These are phyloP conservation scores for Candolleomyces eurysporus DNA, from an alignment of 768 basidiomycete genomes.

Conservation along the genomic window DNA sequence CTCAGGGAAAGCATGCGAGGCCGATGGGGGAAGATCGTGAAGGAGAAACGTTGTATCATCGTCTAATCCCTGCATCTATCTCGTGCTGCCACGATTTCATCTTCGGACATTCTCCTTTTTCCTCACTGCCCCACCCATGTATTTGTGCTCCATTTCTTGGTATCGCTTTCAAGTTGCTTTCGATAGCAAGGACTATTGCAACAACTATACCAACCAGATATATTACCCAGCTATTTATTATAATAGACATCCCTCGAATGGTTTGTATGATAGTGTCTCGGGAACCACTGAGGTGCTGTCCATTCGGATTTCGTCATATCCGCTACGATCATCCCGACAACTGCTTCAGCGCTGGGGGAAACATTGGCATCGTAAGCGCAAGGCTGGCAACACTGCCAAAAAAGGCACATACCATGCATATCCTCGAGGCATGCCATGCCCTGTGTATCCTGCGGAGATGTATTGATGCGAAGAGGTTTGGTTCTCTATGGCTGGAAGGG, in stretches of 20 bases:
- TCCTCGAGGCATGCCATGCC: constrained; percentile 80
- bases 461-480: constrained; percentile 48
- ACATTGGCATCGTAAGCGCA: neutral
- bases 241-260: neutral
- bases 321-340: constrained; percentile 56
- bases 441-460: constrained; percentile 69
- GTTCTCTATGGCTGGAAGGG: constrained; percentile 15
- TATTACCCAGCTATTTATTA: constrained; percentile 1
- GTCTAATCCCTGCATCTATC: neutral
- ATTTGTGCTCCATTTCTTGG: neutral
- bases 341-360: constrained; percentile 52
- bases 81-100: neutral
- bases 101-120: neutral
- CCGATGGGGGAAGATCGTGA: constrained; percentile 70
- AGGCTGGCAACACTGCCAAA: neutral
- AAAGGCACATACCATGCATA: constrained; percentile 57
- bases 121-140: neutral
- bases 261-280: constrained; percentile 37
- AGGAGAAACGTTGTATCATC: constrained; percentile 55
- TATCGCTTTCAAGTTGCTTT: neutral
- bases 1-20: constrained; percentile 86
- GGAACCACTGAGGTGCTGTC: constrained; percentile 62
- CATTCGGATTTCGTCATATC: constrained; percentile 45
- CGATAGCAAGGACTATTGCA: constrained; percentile 9
- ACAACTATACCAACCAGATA: constrained; percentile 2